Base-by-base conservation (phyloP, 129 eudicot species). In the Silybum marianum region DNA sequence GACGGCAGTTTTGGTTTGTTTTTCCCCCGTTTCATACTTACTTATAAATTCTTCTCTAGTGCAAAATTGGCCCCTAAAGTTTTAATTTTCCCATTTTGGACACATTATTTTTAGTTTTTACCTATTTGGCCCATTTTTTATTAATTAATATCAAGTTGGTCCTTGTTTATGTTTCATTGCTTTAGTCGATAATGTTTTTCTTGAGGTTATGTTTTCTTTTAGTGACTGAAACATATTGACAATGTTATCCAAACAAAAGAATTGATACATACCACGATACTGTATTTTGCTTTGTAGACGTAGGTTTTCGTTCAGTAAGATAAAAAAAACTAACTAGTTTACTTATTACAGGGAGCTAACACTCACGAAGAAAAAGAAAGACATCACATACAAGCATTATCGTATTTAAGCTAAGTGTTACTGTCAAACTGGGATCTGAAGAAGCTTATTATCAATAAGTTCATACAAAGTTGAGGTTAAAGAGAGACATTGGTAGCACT, bases 11-110 rank as follows among this genome's bases (percentile, higher is more conserved):
- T 23, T 51, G 0, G 60, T 32, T 38, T 26, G 30, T 28, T 36
- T 63, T 18, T 40, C 23, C 40, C 51, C 18, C 25, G 12, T 46
- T 18, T 48, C 28, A 23, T 16, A 12, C 38, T 22, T 69, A 46
- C 69, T 51, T 71, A 70, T 70, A 32, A 38, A 48, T 76, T 76
- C 14, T 76, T 75, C 34, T 10, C 6, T 72, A 39, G 11, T 80
- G 16, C 21, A 26, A 40, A n/a, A 11, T 40, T 42, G 38, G 4
- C 22, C 80, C 80, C 68, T 81, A 6, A 8, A 21, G 30, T 78
- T 78, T 69, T 6, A 32, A 11, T 1, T 78, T 66, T 39, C 11
- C 10, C 9, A n/a, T 10, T 38, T 38, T 72, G 30, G 60, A 8
- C 23, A 54, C 23, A 54, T 5, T 18, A 54, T 3, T 54, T 54